A percentile compares a stretch with the other conserved stretches of the same genome.
Evolutionary conservation across 805 yeast genomes (phyloP).

Genomic region (Candida ponderosae): DNA sequence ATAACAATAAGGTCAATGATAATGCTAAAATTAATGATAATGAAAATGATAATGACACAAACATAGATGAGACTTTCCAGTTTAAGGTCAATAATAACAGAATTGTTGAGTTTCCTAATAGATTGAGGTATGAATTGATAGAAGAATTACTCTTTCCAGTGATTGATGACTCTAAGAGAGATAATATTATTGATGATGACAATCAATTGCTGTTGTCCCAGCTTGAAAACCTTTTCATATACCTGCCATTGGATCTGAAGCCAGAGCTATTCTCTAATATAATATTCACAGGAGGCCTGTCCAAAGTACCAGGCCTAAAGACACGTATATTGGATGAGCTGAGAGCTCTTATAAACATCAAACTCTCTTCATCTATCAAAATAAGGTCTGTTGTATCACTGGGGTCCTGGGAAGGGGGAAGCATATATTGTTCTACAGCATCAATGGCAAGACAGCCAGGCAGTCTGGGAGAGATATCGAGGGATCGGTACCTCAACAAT

Average conservation of each 20-base stretch:
- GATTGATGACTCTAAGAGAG: not conserved
- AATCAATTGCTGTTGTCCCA: slow-evolving; percentile 3
- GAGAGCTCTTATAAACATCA: not conserved
- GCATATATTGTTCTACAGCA: slow-evolving; percentile 17
- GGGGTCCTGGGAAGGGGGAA: slow-evolving; percentile 20
- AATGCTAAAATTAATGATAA: not conserved
- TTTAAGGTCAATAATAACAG: slow-evolving; percentile 4
- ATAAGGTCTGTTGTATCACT: slow-evolving; percentile 7
- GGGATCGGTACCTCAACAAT: not conserved
- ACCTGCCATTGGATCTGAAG: slow-evolving; percentile 11
- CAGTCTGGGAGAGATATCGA: not conserved
- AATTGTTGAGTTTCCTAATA: slow-evolving; percentile 5
- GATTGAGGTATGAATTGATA: slow-evolving; percentile 6
- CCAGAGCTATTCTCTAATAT: slow-evolving; percentile 5
- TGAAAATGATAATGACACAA: not conserved
- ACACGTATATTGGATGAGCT: slow-evolving; percentile 9
- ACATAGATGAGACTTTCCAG: slow-evolving; percentile 1
- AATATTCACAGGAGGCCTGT: slow-evolving; percentile 19
- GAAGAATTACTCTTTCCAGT: slow-evolving; percentile 9
- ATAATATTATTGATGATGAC: slow-evolving; percentile 10
- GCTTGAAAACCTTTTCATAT: slow-evolving; percentile 1
- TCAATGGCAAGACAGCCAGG: slow-evolving; percentile 7
- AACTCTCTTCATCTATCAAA: not conserved
- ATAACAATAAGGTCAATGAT: not conserved
- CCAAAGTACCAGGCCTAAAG: slow-evolving; percentile 16